Conservation (phyloP, 2,329 filamentous ascomycete genomes). For the Fusarium penzigii region DNA sequence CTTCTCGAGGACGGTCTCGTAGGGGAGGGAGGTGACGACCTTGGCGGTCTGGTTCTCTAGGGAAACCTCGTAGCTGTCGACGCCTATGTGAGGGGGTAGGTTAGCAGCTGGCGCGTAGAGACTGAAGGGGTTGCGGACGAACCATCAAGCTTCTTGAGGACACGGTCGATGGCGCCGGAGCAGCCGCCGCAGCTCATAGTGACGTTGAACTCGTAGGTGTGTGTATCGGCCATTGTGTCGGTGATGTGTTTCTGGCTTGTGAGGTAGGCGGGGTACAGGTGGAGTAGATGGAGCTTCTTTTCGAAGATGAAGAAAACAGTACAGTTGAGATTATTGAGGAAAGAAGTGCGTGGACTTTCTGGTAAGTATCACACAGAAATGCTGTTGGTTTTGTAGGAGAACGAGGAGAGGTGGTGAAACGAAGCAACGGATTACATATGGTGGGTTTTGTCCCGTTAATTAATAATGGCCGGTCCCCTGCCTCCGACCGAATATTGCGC, state of each 20-base stretch:
- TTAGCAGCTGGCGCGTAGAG: conserved; percentile 7
- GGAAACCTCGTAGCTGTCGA: conserved; percentile 83
- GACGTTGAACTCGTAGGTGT: conserved; percentile 95
- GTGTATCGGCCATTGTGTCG: conserved; percentile 67
- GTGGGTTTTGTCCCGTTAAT: too few relatives aligned
- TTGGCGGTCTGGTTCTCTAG: conserved; percentile 84
- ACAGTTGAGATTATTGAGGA: too few relatives aligned
- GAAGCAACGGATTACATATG: too few relatives aligned
- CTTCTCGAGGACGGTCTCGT: conserved; percentile 79
- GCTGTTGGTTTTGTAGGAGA: too few relatives aligned
- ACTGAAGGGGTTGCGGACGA: conserved; percentile 30
- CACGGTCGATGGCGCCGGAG: conserved; percentile 89
- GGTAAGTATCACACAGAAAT: too few relatives aligned
- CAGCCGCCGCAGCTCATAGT: conserved; percentile 95
- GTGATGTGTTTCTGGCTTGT: conserved; percentile 3
- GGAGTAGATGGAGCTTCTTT: too few relatives aligned
- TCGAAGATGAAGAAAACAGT: too few relatives aligned
- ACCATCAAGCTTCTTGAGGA: conserved; percentile 92
- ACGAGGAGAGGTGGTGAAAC: too few relatives aligned
- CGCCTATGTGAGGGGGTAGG: conserved; percentile 55
- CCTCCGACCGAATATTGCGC: too few relatives aligned
- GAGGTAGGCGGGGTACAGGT: too few relatives aligned
- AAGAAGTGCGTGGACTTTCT: too few relatives aligned
- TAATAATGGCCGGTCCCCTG: too few relatives aligned
- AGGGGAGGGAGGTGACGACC: conserved; percentile 71